These are phyloP conservation scores for Trametes cingulata DNA, from an alignment of 768 basidiomycete genomes.

Conservation along the genomic window DNA sequence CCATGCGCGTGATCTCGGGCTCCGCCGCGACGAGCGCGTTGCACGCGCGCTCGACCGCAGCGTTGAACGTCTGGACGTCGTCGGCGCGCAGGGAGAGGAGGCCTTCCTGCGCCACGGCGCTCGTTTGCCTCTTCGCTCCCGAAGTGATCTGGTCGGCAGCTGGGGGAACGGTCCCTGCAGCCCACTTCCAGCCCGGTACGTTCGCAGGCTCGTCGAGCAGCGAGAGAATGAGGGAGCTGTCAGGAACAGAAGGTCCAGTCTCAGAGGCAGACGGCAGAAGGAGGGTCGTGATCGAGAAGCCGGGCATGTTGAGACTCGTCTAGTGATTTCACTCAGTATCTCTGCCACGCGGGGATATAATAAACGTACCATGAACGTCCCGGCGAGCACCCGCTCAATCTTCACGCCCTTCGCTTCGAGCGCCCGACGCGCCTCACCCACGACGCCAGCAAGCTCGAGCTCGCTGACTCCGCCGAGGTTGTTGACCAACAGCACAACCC, in stretches of 20 bases:
- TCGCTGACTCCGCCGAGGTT: conserved; percentile 87
- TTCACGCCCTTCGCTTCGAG: conserved; percentile 58
- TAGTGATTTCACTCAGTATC: conserved; percentile 28
- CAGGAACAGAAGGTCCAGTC: conserved; percentile 35
- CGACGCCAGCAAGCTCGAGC: conserved; percentile 74
- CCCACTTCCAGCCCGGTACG: conserved; percentile 88
- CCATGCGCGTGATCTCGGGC: conserved; percentile 88
- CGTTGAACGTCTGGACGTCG: conserved; percentile 53
- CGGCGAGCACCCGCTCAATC: conserved; percentile 65
- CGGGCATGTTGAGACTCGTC: conserved; percentile 94
- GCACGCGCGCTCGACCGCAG: conserved; percentile 59
- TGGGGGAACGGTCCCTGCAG: conserved; percentile 46
- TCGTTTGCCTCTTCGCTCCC: conserved; percentile 15
- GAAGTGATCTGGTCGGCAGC: conserved; percentile 21
- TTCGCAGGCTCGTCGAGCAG: conserved; percentile 69
- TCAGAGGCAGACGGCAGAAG: conserved; percentile 60
- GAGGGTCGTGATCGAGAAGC: conserved; percentile 83
- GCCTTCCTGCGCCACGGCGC: conserved; percentile 3
- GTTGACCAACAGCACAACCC: conserved; percentile 80
- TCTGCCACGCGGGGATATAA: neutral
- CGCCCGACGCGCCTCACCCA: conserved; percentile 56
- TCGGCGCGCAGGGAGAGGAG: conserved; percentile 34
- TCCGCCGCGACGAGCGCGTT: conserved; percentile 73
- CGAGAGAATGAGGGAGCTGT: conserved; percentile 50
- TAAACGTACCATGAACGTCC: conserved; percentile 79